Evolutionary conservation across 768 basidiomycete genomes (phyloP).

Genomic region (Mycena kentingensis): DNA sequence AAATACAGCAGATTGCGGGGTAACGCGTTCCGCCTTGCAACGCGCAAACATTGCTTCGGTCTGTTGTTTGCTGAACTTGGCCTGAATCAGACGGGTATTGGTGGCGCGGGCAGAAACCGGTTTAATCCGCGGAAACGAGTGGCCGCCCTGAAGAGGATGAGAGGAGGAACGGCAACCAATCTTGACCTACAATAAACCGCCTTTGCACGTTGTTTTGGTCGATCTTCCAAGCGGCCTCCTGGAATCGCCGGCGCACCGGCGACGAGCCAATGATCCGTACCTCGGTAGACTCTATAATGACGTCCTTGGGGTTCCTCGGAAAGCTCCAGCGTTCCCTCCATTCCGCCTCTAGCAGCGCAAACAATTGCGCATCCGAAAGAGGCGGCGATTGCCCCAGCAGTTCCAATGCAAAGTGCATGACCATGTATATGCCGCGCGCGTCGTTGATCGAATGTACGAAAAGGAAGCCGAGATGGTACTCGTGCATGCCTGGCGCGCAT

Average conservation of each 20-base stretch:
- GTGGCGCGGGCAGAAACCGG: background rate
- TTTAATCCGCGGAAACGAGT: slow-evolving; percentile 9
- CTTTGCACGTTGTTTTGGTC: slow-evolving; percentile 12
- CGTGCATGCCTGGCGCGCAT: slow-evolving; percentile 15
- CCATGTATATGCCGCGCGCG: slow-evolving; percentile 56
- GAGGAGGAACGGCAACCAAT: background rate
- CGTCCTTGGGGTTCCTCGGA: background rate
- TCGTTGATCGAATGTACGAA: slow-evolving; percentile 60
- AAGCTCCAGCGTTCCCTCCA: slow-evolving; percentile 10
- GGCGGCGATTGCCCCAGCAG: slow-evolving; percentile 36
- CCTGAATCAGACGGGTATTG: background rate
- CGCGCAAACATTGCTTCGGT: slow-evolving; percentile 12
- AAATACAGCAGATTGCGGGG: slow-evolving; percentile 17
- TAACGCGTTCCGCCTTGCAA: slow-evolving; percentile 22
- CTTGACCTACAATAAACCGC: slow-evolving; percentile 7
- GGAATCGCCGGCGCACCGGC: slow-evolving; percentile 5
- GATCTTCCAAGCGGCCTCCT: slow-evolving; percentile 17
- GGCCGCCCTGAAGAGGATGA: slow-evolving; percentile 4
- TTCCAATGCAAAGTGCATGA: slow-evolving; percentile 54
- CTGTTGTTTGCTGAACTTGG: slow-evolving; percentile 8
- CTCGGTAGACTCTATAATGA: background rate
- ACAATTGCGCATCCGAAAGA: slow-evolving; percentile 8
- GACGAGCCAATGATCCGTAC: background rate
- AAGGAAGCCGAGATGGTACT: slow-evolving; percentile 52
- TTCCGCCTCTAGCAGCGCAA: slow-evolving; percentile 6